Conservation (phyloP, 2,329 filamentous ascomycete species). For the Kalmusia sp. region DNA sequence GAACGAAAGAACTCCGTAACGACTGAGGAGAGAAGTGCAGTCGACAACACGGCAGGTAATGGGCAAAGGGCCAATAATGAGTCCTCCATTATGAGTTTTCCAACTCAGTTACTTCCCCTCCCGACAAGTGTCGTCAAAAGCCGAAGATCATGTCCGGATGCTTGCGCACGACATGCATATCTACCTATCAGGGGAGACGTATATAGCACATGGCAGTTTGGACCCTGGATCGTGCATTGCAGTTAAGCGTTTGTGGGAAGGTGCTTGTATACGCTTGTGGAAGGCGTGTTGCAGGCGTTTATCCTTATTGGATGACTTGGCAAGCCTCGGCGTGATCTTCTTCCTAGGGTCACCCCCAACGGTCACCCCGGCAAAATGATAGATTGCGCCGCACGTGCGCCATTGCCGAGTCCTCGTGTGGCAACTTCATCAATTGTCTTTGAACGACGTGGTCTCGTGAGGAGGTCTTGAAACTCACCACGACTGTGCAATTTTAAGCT, state of each 20-base stretch:
- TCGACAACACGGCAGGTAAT: not conserved
- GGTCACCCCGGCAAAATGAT: not conserved
- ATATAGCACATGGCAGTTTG: conserved; percentile 1
- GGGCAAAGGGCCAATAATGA: not conserved
- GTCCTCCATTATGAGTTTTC: not conserved
- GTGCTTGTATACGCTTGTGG: not conserved
- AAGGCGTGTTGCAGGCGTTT: not conserved
- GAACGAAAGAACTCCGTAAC: not conserved
- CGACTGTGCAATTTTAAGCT: too few relatives aligned
- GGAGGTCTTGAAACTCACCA: too few relatives aligned
- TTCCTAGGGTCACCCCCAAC: not conserved
- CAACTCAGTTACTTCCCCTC: not conserved
- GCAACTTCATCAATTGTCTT: not conserved
- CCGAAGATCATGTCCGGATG: not conserved
- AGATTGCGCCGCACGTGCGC: not conserved
- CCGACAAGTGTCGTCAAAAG: not conserved
- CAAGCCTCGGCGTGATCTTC: not conserved
- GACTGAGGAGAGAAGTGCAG: not conserved
- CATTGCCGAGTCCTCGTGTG: not conserved
- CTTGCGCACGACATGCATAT: not conserved
- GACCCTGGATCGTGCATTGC: not conserved
- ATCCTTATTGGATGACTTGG: conserved; percentile 2
- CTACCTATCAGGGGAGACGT: not conserved
- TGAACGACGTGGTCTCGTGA: not conserved
- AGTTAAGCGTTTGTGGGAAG: conserved; percentile 8